Conservation (phyloP, 129 eudicot genomes). For the Lactuca saligna region DNA sequence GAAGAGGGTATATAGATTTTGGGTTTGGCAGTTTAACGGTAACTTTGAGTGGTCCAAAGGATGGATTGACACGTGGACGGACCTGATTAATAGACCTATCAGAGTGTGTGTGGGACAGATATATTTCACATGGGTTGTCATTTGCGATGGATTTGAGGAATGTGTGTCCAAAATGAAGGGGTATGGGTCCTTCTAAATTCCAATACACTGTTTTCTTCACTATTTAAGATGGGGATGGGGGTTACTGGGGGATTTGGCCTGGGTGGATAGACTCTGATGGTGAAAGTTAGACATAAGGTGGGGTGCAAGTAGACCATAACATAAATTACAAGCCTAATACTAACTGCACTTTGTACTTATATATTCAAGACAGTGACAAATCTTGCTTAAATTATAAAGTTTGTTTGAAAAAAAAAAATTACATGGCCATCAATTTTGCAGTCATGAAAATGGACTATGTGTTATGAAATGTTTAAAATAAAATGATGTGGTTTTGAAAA, state of each 20-base stretch:
- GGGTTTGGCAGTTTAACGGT: constrained; percentile 27
- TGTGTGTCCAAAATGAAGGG: constrained; percentile 2
- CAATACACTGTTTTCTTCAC: constrained; percentile 3
- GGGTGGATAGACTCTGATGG: neutral
- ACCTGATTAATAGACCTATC: constrained; percentile 5
- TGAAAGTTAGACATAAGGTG: neutral
- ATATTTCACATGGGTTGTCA: constrained; percentile 50
- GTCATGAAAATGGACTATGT: too few relatives aligned
- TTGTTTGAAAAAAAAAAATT: too few relatives aligned
- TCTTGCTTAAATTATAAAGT: too few relatives aligned
- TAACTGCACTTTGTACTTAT: neutral
- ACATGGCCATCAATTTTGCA: too few relatives aligned
- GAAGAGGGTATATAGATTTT: constrained; percentile 12
- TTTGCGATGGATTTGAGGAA: constrained; percentile 20
- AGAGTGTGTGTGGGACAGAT: constrained; percentile 10
- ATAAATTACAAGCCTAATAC: neutral
- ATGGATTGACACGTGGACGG: constrained; percentile 28
- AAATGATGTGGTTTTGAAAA: too few relatives aligned
- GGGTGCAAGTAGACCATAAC: neutral
- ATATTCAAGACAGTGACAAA: too few relatives aligned
- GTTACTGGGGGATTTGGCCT: neutral
- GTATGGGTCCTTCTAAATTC: constrained; percentile 19
- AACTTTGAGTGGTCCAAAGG: constrained; percentile 10
- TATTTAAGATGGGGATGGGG: constrained; percentile 1
- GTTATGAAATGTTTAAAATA: too few relatives aligned